Percentiles rank a stretch among this genome's conserved stretches.
phyloP scores from a whole-genome alignment of 1,139 yeast genomes.

The Hyphopichia wangnamkhiaoensis region DNA sequence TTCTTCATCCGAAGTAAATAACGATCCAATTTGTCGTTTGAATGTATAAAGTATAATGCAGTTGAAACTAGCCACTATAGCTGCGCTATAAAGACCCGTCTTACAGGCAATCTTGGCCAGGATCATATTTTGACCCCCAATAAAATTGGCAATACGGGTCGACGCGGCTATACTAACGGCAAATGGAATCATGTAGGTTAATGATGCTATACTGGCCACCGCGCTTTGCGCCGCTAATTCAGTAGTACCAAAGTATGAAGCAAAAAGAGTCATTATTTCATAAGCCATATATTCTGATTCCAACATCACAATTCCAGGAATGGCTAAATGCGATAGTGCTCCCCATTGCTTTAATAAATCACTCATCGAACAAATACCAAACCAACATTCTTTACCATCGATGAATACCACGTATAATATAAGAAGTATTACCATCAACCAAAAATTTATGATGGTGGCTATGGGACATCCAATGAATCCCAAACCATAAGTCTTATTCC shows the following conservation, averaged over 20 bases:
- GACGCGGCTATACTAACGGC: conserved; percentile 86
- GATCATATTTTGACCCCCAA: conserved; percentile 72
- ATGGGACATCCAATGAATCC: conserved; percentile 76
- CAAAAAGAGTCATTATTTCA: conserved; percentile 68
- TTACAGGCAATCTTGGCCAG: conserved; percentile 65
- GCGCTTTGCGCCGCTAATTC: conserved; percentile 90
- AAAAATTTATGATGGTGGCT: conserved; percentile 68
- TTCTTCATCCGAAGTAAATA: conserved; percentile 70
- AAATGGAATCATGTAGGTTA: conserved; percentile 85
- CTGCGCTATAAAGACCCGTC: conserved; percentile 62
- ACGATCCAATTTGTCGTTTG: conserved; percentile 56
- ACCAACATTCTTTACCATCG: conserved; percentile 76
- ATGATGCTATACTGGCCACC: conserved; percentile 75
- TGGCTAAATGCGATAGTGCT: conserved; percentile 56
- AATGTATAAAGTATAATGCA: conserved; percentile 54
- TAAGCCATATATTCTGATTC: conserved; percentile 76
- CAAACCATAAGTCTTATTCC: conserved; percentile 61
- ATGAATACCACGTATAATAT: conserved; percentile 55
- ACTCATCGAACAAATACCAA: conserved; percentile 46
- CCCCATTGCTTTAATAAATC: conserved; percentile 63
- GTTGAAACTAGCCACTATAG: conserved; percentile 58
- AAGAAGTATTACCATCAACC: conserved; percentile 62
- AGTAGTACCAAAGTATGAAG: conserved; percentile 79
- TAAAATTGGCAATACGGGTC: conserved; percentile 83
- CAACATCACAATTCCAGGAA: conserved; percentile 74